A percentile compares a stretch with the other conserved stretches of the same genome.
phyloP scores from a whole-genome alignment of 2,329 filamentous ascomycete species.

The Myriosclerotinia scirpicola region DNA sequence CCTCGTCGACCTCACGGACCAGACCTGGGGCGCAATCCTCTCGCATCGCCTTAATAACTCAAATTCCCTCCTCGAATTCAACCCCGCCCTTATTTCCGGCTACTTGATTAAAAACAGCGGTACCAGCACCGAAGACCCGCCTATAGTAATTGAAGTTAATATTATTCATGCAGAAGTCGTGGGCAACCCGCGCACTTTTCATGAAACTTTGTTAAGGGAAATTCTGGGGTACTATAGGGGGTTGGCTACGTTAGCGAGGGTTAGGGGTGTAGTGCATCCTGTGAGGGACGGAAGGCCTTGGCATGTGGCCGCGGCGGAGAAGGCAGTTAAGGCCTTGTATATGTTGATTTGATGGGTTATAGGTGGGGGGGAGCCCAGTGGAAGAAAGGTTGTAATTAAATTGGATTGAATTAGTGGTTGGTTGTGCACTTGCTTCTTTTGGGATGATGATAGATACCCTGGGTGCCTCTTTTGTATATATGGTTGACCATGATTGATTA shows the following conservation, averaged over 20 bases:
- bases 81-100: slow-evolving; percentile 60
- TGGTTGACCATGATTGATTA: background rate
- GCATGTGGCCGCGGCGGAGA: slow-evolving; percentile 73
- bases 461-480: slow-evolving; percentile 15
- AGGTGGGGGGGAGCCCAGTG: background rate
- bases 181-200: slow-evolving; percentile 40
- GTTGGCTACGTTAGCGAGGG: slow-evolving; percentile 66
- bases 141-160: slow-evolving; percentile 62
- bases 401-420: background rate
- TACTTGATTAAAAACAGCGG: slow-evolving; percentile 66
- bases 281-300: slow-evolving; percentile 68
- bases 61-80: slow-evolving; percentile 53
- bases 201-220: slow-evolving; percentile 68
- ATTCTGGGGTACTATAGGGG: slow-evolving; percentile 68
- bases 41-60: slow-evolving; percentile 65
- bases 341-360: slow-evolving; percentile 53
- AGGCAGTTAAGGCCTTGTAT: slow-evolving; percentile 65
- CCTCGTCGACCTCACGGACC: slow-evolving; percentile 70
- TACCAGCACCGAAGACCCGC: slow-evolving; percentile 55
- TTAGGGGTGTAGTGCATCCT: slow-evolving; percentile 61
- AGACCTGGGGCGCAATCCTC: slow-evolving; percentile 72
- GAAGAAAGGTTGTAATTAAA: background rate
- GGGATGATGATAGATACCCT: slow-evolving; percentile 18
- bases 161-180: slow-evolving; percentile 54
- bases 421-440: slow-evolving; percentile 12